Base-by-base conservation (phyloP, 345 rosid genomes). In the Cardiospermum halicacabum region DNA sequence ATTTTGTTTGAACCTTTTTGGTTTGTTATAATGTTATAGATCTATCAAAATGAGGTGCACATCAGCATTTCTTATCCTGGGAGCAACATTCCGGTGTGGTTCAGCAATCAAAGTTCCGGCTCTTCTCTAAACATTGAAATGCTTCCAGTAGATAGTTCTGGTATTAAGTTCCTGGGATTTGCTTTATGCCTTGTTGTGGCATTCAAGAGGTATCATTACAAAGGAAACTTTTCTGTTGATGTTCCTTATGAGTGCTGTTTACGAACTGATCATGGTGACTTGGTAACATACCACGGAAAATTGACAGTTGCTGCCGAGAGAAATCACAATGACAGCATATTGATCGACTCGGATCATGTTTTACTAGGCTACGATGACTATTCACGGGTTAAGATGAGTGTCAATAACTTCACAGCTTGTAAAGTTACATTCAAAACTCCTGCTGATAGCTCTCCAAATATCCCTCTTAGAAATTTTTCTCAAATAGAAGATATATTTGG, bases 31-130 rank as follows among this genome's bases (percentile, higher is more conserved):
- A 12, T 58, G 11, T 21, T 31, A 0, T 18, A 30, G 56, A 5
- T 6, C 5, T 0, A 2, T 45, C 12, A 0, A 18, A 4, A 2
- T 5, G 27, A 2, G 9, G 0, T 1, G 1, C 13, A 12, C 4
- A 0, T 32, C 42, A 6, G 3, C 18, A 45, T 62, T 12, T 1
- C 11, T 31, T 30, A 47, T 3, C 66, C 66, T 31, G 56, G 66
- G 9, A 62, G 56, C 8, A 2, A 12, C 47, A 62, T 62, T 62
- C 56, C 56, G 6, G 21, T 28, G 7, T 62, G 22, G 30, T 32
- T 62, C 31, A 11, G 31, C 42, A 1, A 48, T 31, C 30, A 19
- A 62, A 31, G 56, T 31, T 19, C 5, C 2, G 5, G 45, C 21
- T 49, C 56, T 21, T 21, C 15, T 0, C 15, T 62, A 28, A 13